Evolutionary conservation across 2,329 filamentous ascomycete genomes (phyloP).

Genomic region (Trichoderma sp.): DNA sequence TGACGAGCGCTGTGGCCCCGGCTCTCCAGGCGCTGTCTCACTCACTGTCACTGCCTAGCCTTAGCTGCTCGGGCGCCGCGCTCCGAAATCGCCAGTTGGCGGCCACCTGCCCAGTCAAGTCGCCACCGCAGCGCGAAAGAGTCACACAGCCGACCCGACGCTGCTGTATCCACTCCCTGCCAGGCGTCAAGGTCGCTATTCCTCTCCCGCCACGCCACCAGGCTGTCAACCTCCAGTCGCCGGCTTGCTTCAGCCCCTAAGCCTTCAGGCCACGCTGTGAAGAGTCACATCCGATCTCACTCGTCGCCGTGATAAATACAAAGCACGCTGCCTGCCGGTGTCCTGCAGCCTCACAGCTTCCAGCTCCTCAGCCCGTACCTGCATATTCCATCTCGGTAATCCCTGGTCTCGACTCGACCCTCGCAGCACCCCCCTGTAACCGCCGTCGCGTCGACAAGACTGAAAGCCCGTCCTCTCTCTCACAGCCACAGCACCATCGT

Average conservation of each 20-base stretch:
- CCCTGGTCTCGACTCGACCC: conserved; percentile 21
- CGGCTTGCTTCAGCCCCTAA: conserved; percentile 39
- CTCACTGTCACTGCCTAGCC: conserved; percentile 29
- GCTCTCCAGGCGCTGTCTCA: conserved; percentile 25
- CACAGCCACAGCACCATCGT: conserved; percentile 25
- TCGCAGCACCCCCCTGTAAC: conserved; percentile 18
- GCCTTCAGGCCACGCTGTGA: conserved; percentile 41
- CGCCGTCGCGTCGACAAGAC: conserved; percentile 26
- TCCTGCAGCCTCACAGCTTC: conserved; percentile 29
- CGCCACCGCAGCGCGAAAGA: conserved; percentile 43
- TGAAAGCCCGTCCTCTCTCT: conserved; percentile 1
- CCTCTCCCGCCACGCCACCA: conserved; percentile 31
- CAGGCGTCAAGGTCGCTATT: conserved; percentile 13
- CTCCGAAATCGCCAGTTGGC: conserved; percentile 46
- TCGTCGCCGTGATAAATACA: conserved; percentile 38
- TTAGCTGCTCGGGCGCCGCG: conserved; percentile 33
- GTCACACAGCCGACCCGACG: conserved; percentile 41
- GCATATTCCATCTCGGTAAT: conserved; percentile 38
- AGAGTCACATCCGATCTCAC: conserved; percentile 31
- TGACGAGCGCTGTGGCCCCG: conserved; percentile 21
- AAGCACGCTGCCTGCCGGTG: conserved; percentile 15
- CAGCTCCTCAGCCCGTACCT: conserved; percentile 32
- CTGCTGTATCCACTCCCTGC: conserved; percentile 30
- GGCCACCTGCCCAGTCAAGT: conserved; percentile 41
- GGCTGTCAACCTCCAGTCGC: conserved; percentile 32